Base-by-base conservation (phyloP, 2,329 filamentous ascomycete genomes). In the Capronia coronata region DNA sequence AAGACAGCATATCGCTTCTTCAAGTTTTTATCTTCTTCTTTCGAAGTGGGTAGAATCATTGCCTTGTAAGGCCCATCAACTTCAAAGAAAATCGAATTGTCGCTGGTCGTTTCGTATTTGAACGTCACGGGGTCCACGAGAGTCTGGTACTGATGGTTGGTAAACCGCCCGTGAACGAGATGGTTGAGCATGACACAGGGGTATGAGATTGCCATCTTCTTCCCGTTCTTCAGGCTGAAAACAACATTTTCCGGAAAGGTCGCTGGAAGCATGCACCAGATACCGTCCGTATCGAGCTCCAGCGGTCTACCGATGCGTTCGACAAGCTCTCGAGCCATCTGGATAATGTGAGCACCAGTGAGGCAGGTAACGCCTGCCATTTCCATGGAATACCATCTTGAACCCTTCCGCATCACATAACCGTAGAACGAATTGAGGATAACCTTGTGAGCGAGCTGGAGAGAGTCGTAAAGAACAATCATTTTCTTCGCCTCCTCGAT, bases 161-260 rank as follows among this genome's bases (percentile, higher is more conserved):
- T 98, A 67, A 96, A 98, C 59, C 84, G 85, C 49, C 78, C 89
- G 64, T 98, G 93, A 6, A 98, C 93, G 2, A 96, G 77, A 65
- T 98, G 93, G 67, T 98, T 98, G 71, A 98, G 78, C 93, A 98
- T 98, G 59, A 96, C 89, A 67, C 93, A 98, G 48, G 93, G 93
- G 64, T 98, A 98, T 0, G 93, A 98, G 43, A 98, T 90, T n/a
- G 84, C 76, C 52, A 97, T 66, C 66, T 97, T 98, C 75, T 97
- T 98, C 59, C 93, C 93, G 61, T 90, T 94, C 68, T 91, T 94
- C 59, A 96, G 71, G 62, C 86, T 94, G 74, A 98, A 97, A 0
- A 82, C 76, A 63, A 96, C 96, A 68, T 98, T 96, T 64, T 98
- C 93, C 0, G 93, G 93, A 61, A 98, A 98, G 0, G 87, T 93